A percentile compares a stretch with the other conserved stretches of the same genome.
Evolutionary conservation across 2,329 filamentous ascomycete species (phyloP).

Genomic region (Pseudodiploospora longispora): DNA sequence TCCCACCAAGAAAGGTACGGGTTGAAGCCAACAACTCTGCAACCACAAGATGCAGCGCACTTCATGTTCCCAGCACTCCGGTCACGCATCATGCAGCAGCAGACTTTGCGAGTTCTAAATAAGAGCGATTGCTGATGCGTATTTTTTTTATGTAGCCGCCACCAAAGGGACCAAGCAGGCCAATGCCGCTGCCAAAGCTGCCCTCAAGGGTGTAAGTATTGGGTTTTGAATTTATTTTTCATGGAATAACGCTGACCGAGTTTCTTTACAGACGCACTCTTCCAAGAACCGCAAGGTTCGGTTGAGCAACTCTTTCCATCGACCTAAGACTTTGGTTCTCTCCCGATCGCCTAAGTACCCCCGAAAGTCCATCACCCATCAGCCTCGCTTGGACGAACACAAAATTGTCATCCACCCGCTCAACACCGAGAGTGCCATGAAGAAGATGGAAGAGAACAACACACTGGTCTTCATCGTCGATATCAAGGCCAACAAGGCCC

Average conservation of each 20-base stretch:
- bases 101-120: slow-evolving; percentile 67
- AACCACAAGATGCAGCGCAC: slow-evolving; percentile 2
- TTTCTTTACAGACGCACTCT: slow-evolving; percentile 35
- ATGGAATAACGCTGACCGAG: slow-evolving; percentile 4
- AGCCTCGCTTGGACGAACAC: slow-evolving; percentile 89
- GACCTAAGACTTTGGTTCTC: slow-evolving; percentile 90
- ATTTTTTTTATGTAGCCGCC: slow-evolving; percentile 45
- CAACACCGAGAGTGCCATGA: slow-evolving; percentile 99
- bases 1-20: slow-evolving; percentile 40
- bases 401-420: slow-evolving; percentile 97
- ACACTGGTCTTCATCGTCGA: slow-evolving; percentile 97
- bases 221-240: not conserved
- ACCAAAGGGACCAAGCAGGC: slow-evolving; percentile 74
- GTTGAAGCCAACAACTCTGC: slow-evolving; percentile 17
- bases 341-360: slow-evolving; percentile 92
- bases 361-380: slow-evolving; percentile 86
- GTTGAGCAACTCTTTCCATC: slow-evolving; percentile 90
- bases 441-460: slow-evolving; percentile 99
- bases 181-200: slow-evolving; percentile 88
- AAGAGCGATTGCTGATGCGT: slow-evolving; percentile 67
- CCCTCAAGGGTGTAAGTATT: slow-evolving; percentile 83
- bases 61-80: not conserved
- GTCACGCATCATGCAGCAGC: slow-evolving; percentile 57
- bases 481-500: slow-evolving; percentile 97
- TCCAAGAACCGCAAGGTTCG: slow-evolving; percentile 93